Evolutionary conservation across 306 rosid genomes (phyloP).

Genomic region (Dryas octopetala): DNA sequence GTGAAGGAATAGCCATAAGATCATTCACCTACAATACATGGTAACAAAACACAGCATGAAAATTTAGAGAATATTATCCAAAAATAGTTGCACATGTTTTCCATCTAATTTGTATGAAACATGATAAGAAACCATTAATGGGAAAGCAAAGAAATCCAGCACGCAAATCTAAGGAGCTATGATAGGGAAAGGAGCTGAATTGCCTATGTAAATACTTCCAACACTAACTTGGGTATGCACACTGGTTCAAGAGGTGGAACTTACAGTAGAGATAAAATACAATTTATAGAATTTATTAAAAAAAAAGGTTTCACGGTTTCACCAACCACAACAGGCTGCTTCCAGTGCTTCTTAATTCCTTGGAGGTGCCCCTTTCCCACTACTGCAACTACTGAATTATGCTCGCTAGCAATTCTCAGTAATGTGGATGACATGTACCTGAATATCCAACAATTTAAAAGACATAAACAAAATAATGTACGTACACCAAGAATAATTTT

Average conservation of each 20-base stretch:
- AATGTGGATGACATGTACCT: constrained; percentile 87
- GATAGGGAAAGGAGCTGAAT: neutral
- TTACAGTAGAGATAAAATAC: neutral
- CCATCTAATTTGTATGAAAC: neutral
- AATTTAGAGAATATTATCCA: neutral
- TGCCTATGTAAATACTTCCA: neutral
- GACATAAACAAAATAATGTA: neutral
- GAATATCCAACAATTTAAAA: constrained; percentile 14
- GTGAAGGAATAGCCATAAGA: constrained; percentile 62
- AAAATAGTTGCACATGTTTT: neutral
- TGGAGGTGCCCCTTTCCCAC: constrained; percentile 93
- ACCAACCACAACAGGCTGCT: constrained; percentile 82
- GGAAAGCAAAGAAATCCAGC: neutral
- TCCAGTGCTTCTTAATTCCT: constrained; percentile 88
- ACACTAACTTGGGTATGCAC: neutral
- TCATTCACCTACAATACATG: constrained; percentile 59
- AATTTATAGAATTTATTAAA: neutral
- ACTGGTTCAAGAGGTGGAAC: neutral
- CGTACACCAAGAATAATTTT: too few species aligned
- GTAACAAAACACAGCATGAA: neutral
- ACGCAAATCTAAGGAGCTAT: neutral
- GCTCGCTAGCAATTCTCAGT: constrained; percentile 62
- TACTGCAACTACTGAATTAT: constrained; percentile 75
- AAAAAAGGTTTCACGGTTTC: neutral
- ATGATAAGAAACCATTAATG: constrained; percentile 5